Evolutionary conservation across 1,139 yeast species (phyloP).

Genomic region (Hyphopichia buzzinii): DNA sequence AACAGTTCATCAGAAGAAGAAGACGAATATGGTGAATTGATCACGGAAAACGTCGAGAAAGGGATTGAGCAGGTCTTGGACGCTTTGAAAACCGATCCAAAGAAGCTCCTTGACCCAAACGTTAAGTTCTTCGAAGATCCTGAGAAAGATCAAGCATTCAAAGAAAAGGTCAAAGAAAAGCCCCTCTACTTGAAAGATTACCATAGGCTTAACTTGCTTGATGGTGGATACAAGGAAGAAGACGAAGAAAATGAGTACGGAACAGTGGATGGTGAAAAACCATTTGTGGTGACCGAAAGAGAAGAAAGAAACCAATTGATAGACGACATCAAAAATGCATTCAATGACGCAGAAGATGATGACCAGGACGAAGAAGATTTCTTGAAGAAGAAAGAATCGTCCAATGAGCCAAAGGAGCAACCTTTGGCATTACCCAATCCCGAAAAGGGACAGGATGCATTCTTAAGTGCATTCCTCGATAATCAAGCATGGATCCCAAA

Average conservation of each 20-base stretch:
- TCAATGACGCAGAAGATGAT: slow-evolving; percentile 26
- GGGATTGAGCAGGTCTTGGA: slow-evolving; percentile 72
- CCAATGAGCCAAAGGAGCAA: slow-evolving; percentile 10
- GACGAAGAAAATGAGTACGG: slow-evolving; percentile 36
- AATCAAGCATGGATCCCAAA: slow-evolving; percentile 89
- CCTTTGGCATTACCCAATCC: slow-evolving; percentile 64
- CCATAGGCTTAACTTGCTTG: slow-evolving; percentile 76
- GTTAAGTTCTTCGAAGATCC: slow-evolving; percentile 72
- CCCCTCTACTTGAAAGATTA: slow-evolving; percentile 91
- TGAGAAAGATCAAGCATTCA: slow-evolving; percentile 27
- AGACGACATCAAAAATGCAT: slow-evolving; percentile 71
- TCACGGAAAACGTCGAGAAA: slow-evolving; percentile 80
- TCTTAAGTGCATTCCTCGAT: slow-evolving; percentile 68
- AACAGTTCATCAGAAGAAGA: slow-evolving; percentile 66
- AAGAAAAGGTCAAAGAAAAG: slow-evolving; percentile 48
- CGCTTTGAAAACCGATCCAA: slow-evolving; percentile 68
- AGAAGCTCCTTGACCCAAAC: slow-evolving; percentile 60
- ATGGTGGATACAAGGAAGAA: slow-evolving; percentile 57
- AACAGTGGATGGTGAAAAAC: slow-evolving; percentile 58
- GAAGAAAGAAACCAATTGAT: slow-evolving; percentile 74
- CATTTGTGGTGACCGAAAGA: slow-evolving; percentile 68
- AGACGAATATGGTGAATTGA: slow-evolving; percentile 86
- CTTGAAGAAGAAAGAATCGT: slow-evolving; percentile 7
- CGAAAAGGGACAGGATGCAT: slow-evolving; percentile 57
- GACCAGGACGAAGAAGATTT: slow-evolving; percentile 8